Percentiles rank a stretch among this genome's conserved stretches.
These are phyloP conservation scores for Cyclotella sp. DNA, from an alignment of 108 stramenopile genomes.

Conservation along the genomic window DNA sequence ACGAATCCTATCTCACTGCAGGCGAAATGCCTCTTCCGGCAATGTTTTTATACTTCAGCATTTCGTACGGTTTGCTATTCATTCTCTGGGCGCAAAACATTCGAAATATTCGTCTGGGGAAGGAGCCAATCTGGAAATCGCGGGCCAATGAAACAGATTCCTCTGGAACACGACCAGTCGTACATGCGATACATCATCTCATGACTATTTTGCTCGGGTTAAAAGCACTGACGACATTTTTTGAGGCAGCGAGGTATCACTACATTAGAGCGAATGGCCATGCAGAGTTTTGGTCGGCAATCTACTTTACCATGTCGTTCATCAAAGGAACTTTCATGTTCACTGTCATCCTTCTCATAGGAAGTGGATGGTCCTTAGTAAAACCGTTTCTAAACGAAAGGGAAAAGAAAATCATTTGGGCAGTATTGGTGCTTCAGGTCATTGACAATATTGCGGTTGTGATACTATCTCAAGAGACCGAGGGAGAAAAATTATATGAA, in stretches of 20 bases:
- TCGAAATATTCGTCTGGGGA: slow-evolving; percentile 58
- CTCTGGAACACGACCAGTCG: slow-evolving; percentile 38
- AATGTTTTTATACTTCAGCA: slow-evolving; percentile 84
- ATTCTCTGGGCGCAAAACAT: slow-evolving; percentile 80
- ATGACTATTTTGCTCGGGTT: slow-evolving; percentile 89
- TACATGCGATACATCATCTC: slow-evolving; percentile 94
- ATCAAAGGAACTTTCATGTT: slow-evolving; percentile 88
- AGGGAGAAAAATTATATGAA: slow-evolving; percentile 82
- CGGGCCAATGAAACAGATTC: slow-evolving; percentile 12
- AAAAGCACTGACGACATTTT: slow-evolving; percentile 84
- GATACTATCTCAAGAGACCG: slow-evolving; percentile 85
- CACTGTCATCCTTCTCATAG: slow-evolving; percentile 95
- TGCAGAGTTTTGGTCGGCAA: slow-evolving; percentile 87
- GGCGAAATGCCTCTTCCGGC: slow-evolving; percentile 91
- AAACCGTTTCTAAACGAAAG: slow-evolving; percentile 90
- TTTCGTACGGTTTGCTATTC: slow-evolving; percentile 71
- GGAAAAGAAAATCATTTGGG: slow-evolving; percentile 90
- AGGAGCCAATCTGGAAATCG: slow-evolving; percentile 48
- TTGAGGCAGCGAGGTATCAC: slow-evolving; percentile 91
- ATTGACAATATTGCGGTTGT: slow-evolving; percentile 96
- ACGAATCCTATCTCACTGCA: slow-evolving; percentile 85
- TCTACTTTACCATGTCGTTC: slow-evolving; percentile 89
- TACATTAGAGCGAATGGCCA: slow-evolving; percentile 90
- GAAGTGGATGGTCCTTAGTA: slow-evolving; percentile 95
- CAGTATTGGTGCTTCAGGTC: slow-evolving; percentile 89